phyloP scores from a whole-genome alignment of 345 rosid species.

The Atalantia buxifolia region DNA sequence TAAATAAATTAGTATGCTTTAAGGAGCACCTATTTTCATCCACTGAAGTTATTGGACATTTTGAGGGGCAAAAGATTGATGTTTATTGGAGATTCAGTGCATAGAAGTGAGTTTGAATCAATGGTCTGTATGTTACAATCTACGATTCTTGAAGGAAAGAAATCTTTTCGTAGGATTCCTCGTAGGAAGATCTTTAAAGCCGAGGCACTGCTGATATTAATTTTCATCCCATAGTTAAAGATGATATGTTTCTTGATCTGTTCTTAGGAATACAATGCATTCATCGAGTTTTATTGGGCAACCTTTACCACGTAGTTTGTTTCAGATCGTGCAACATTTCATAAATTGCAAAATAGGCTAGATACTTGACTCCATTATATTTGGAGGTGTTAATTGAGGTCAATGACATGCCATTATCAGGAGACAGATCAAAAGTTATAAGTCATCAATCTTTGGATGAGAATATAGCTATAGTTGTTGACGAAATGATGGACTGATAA shows the following conservation, averaged over 20 bases:
- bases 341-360: constrained; percentile 63
- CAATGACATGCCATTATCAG: too few relatives aligned
- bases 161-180: constrained; percentile 60
- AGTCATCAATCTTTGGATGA: too few relatives aligned
- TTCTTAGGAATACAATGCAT: constrained; percentile 69
- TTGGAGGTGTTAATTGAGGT: too few relatives aligned
- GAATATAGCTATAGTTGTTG: too few relatives aligned
- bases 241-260: too few relatives aligned
- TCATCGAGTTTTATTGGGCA: constrained; percentile 90
- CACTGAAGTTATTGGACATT: constrained; percentile 68
- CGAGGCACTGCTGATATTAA: constrained; percentile 33
- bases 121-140: constrained; percentile 82
- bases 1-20: too few relatives aligned
- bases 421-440: too few relatives aligned
- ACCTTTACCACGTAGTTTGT: constrained; percentile 79
- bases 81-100: constrained; percentile 78
- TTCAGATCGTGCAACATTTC: constrained; percentile 68
- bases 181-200: constrained; percentile 87
- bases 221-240: too few relatives aligned
- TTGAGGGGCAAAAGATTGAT: constrained; percentile 30
- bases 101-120: constrained; percentile 82
- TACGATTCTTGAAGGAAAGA: constrained; percentile 62
- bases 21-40: constrained; percentile 40
- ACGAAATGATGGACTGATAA: too few relatives aligned
- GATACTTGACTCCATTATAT: constrained; percentile 63